A percentile compares a stretch with the other conserved stretches of the same genome.
phyloP scores from a whole-genome alignment of 495 filamentous ascomycete species.

The Neurospora hispaniola region DNA sequence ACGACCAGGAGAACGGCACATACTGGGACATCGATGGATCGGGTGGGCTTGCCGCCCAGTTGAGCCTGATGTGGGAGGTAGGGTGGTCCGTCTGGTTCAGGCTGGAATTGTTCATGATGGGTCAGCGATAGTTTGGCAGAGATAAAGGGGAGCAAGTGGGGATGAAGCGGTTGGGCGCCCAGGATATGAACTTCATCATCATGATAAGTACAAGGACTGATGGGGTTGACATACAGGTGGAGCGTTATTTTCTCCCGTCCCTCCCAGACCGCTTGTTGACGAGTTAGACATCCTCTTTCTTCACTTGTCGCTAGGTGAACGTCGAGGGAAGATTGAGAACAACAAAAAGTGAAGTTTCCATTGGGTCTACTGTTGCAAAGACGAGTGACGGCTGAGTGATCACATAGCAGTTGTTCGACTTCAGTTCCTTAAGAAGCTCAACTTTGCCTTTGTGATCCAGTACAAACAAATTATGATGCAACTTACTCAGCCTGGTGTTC shows the following conservation, averaged over 20 bases:
- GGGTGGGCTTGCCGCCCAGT: slow-evolving; percentile 49
- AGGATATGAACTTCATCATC: not conserved
- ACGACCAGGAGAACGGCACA: slow-evolving; percentile 52
- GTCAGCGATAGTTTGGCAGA: not conserved
- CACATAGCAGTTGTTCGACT: not conserved
- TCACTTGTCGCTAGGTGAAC: not conserved
- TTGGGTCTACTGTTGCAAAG: not conserved
- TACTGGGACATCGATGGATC: slow-evolving; percentile 51
- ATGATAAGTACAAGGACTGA: not conserved
- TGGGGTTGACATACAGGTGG: not conserved
- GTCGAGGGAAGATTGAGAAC: not conserved
- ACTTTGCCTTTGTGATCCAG: not conserved
- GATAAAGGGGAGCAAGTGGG: not conserved
- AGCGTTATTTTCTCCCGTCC: not conserved
- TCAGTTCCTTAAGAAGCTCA: not conserved
- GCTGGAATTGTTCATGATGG: not conserved
- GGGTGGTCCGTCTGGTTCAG: slow-evolving; percentile 17
- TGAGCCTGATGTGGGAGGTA: slow-evolving; percentile 31
- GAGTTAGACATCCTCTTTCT: not conserved
- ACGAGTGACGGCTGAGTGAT: not conserved
- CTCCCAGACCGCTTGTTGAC: not conserved
- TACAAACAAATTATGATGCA: not conserved
- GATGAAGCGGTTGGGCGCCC: not conserved
- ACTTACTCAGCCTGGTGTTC: not conserved
- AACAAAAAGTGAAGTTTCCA: not conserved